These are phyloP conservation scores for Stagonosporopsis cucurbitacearum DNA, from an alignment of 2,329 filamentous ascomycete species.

Conservation along the genomic window DNA sequence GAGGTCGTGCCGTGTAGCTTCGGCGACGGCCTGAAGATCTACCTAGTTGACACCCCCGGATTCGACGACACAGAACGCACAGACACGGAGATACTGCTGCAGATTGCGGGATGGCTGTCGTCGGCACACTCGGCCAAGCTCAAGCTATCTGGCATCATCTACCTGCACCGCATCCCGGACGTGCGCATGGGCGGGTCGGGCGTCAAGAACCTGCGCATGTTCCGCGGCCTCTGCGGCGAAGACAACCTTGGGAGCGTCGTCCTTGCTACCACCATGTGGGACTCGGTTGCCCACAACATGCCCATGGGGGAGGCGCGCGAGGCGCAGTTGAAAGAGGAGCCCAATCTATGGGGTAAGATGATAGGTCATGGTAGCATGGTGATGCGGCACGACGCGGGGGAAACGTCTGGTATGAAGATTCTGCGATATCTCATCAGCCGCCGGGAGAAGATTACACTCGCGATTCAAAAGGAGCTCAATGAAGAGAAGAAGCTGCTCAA, in stretches of 20 bases:
- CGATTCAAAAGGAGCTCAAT: not conserved
- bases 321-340: not conserved
- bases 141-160: conserved; percentile 51
- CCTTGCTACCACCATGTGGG: conserved; percentile 55
- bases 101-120: conserved; percentile 52
- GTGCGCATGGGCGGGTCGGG: conserved; percentile 49
- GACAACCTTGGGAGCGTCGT: conserved; percentile 51
- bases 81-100: conserved; percentile 55
- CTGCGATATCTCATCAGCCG: not conserved
- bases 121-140: conserved; percentile 34
- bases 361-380: not conserved
- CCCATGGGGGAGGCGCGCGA: not conserved
- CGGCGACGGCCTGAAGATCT: conserved; percentile 4
- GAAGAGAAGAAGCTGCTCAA: not conserved
- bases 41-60: conserved; percentile 53
- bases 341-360: not conserved
- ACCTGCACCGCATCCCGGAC: conserved; percentile 56
- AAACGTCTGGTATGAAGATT: not conserved
- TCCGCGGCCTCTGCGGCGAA: conserved; percentile 54
- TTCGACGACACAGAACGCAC: conserved; percentile 52
- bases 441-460: not conserved
- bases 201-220: conserved; percentile 54
- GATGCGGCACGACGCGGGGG: not conserved
- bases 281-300: not conserved
- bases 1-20: conserved; percentile 8